Evolutionary conservation across 1,139 yeast species (phyloP), one percentile per base, ranked within the genome.

Genomic region (Kodamaea sp.): DNA sequence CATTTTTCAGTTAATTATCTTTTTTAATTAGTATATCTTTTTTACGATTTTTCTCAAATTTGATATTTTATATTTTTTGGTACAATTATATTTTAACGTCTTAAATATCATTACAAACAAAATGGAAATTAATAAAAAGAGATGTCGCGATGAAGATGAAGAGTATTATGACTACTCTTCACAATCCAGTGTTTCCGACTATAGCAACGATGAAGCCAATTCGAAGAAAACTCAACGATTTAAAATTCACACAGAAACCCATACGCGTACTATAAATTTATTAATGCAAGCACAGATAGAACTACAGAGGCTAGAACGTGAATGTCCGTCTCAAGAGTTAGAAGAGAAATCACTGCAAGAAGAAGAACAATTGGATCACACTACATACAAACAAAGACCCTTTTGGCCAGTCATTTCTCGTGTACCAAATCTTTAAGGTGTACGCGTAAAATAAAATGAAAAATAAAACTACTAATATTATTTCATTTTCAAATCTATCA

Each of bases 221-320:
- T 15, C 4, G 20, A 15, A 15, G 20, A 15, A 15, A 15, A 15
- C 20, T 15, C 20, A 15, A 15, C 20, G 20, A 15, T 4, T 15
- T 15, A 15, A 15, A 15, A 66, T 67, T 24, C 65, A 58, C 38
- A 47, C 63, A 7, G 67, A 65, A 30, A 48, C 49, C 5, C 73
- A 67, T 40, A 38, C 50, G 7, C 44, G 49, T 26, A 67, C 73
- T 0, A 57, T 67, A 1, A 43, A 54, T 10, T 44, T 66, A 49
- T 46, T 67, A 56, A 55, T 67, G 61, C 43, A 51, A 10, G 38
- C 50, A 7, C 49, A 35, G 46, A 31, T 36, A 30, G 35, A 30
- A 15, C 4, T 15, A 15, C 20, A 15, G 20, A 15, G 20, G 7
- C 34, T 26, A 15, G 43, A 35, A n/a, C 31, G 31, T 4, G 32